Evolutionary conservation across 139 green algal species (phyloP), one percentile per base, ranked within the genome.

Genomic region (Tetradesmus obliquus): DNA sequence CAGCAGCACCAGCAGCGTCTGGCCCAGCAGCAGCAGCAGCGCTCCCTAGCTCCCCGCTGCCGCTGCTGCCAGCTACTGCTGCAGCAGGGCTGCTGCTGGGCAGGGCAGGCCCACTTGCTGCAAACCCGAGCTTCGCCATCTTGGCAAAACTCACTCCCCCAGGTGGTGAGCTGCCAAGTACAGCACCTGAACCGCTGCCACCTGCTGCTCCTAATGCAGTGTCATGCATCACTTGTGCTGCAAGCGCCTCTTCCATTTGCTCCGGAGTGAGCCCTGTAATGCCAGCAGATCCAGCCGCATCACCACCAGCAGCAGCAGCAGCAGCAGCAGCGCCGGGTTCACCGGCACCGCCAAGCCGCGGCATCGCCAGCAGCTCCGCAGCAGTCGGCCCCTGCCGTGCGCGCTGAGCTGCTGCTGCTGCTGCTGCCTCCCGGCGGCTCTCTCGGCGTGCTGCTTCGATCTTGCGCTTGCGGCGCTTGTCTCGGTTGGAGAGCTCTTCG

Each of bases 91-190:
- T 88, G 76, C 87, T 91, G 51, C 72, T 91, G 45, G 81, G 90
- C 24, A 97, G 88, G 12, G 92, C 91, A 5, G 96, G 96, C 0
- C 96, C 96, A 0, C 95, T 96, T 2, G 96, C 96, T 15, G 96
- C 96, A 96, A 96, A 97, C 2, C 96, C 96, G 79, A 97, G 91
- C 32, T 91, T 88, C 0, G 96, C 93, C 12, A 98, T 97, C 54
- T 89, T 80, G 15, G 96, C 96, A 94, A 98, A 98, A 10, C 92
- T 96, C 8, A 97, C 92, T 0, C 94, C 95, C 20, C 71, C 81
- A 66, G 87, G 88, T 32, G 84, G 84, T 17, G 55, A 90, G 15
- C 15, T 69, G 2, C 58, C 83, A 71, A 20, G 54, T 2, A 53
- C 53, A 85, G 88, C 10, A 55, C 69, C 19, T 60, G 62, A 60